phyloP scores from a whole-genome alignment of 1,284 basidiomycete species.

The Fereydounia khargensis region DNA sequence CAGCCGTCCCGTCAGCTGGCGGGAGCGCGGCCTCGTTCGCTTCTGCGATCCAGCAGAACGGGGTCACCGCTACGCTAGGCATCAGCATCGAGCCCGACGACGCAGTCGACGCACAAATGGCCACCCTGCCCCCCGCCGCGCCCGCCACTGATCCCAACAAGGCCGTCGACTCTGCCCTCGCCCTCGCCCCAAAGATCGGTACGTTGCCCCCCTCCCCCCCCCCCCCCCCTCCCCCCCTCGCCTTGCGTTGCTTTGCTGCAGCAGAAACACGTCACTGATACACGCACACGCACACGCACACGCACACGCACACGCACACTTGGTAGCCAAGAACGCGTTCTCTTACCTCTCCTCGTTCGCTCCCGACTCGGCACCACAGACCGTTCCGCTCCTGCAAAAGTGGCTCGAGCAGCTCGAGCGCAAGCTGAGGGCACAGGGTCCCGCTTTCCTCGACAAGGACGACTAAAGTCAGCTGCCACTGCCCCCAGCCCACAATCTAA shows the following conservation, averaged over 20 bases:
- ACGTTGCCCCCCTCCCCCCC: slow-evolving; percentile 2
- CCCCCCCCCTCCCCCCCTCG: too few species aligned
- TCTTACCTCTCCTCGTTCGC: slow-evolving; percentile 51
- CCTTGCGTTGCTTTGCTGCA: too few species aligned
- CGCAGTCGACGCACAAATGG: slow-evolving; percentile 43
- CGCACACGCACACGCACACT: too few species aligned
- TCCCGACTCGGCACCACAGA: slow-evolving; percentile 53
- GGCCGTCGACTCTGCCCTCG: slow-evolving; percentile 9
- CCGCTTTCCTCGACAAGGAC: slow-evolving; percentile 34
- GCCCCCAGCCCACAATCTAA: not conserved
- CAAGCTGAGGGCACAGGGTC: slow-evolving; percentile 48
- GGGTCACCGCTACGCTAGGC: slow-evolving; percentile 39
- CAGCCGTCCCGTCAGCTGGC: slow-evolving; percentile 1
- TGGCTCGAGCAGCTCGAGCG: slow-evolving; percentile 55
- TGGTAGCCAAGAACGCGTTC: slow-evolving; percentile 50
- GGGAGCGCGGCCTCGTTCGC: not conserved
- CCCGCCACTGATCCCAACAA: not conserved
- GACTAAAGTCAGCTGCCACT: slow-evolving; percentile 8
- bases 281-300: too few species aligned
- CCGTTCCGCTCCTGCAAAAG: slow-evolving; percentile 49
- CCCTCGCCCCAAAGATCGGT: slow-evolving; percentile 46
- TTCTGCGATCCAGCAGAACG: too few species aligned
- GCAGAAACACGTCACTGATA: too few species aligned
- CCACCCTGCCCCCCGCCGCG: slow-evolving; percentile 5
- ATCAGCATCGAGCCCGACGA: slow-evolving; percentile 48